These are phyloP conservation scores for Syzygium malaccense DNA, from an alignment of 441 rosid species.

Conservation along the genomic window DNA sequence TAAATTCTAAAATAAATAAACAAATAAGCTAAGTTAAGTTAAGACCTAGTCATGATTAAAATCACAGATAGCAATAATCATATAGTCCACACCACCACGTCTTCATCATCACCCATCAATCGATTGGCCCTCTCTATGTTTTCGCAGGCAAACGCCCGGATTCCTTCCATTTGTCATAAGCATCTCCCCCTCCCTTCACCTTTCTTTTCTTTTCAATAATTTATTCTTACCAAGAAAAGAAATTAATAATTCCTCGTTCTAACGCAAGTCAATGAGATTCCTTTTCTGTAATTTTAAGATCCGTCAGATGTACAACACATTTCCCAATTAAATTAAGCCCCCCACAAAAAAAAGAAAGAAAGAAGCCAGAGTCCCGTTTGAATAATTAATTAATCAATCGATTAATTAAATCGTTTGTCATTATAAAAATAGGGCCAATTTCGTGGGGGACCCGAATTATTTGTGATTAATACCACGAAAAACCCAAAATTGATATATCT, in stretches of 20 bases:
- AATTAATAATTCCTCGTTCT: conserved; percentile 4
- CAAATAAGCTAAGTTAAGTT: neutral
- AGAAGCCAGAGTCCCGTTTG: neutral
- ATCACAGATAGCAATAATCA: neutral
- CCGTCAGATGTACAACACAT: conserved; percentile 7
- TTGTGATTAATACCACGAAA: no score
- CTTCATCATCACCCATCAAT: neutral
- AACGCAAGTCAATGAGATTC: conserved; percentile 35
- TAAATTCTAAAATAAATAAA: neutral
- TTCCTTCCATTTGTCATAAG: conserved; percentile 6
- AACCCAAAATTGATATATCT: no score
- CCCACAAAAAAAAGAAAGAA: neutral
- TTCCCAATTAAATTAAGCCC: neutral
- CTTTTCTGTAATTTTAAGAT: neutral
- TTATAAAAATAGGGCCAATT: neutral
- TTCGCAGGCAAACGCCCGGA: conserved; percentile 5
- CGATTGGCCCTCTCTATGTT: neutral
- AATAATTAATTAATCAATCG: neutral
- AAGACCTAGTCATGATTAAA: neutral
- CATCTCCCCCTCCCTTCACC: neutral
- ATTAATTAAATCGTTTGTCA: neutral
- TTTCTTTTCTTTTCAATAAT: neutral
- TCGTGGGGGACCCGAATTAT: neutral
- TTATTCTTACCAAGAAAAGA: neutral
- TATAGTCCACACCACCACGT: neutral